phyloP scores from a whole-genome alignment of 495 filamentous ascomycete genomes.

The Neurospora sp. region DNA sequence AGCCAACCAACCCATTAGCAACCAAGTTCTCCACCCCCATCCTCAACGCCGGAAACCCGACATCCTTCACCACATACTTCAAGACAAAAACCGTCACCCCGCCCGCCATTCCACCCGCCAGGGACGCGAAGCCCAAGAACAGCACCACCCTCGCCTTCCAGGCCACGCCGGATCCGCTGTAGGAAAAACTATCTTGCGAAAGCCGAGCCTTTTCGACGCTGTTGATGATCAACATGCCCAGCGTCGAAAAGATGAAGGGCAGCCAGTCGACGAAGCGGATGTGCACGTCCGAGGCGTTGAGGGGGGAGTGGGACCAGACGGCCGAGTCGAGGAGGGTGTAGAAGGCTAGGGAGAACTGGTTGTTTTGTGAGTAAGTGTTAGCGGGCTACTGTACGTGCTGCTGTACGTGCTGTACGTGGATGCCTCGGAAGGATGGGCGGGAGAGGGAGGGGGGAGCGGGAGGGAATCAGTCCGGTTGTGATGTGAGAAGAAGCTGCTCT shows the following conservation, averaged over 20 bases:
- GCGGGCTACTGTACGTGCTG: too few relatives aligned
- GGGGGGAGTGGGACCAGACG: conserved; percentile 68
- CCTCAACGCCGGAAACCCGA: conserved; percentile 73
- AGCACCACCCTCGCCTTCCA: conserved; percentile 96
- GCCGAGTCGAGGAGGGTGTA: conserved; percentile 92
- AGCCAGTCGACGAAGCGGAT: conserved; percentile 98
- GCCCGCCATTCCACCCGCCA: conserved; percentile 91
- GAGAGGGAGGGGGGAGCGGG: not conserved
- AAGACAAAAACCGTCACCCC: conserved; percentile 83
- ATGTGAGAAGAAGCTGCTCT: not conserved
- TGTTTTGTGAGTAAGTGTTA: not conserved
- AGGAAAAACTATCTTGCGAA: conserved; percentile 67
- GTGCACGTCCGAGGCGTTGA: conserved; percentile 74
- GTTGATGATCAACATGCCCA: conserved; percentile 99
- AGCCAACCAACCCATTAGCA: conserved; percentile 76
- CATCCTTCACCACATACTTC: conserved; percentile 75
- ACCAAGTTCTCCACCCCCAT: conserved; percentile 93
- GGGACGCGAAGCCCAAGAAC: conserved; percentile 87
- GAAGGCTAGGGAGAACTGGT: conserved; percentile 90
- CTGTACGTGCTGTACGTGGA: too few relatives aligned
- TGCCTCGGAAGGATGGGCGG: not conserved
- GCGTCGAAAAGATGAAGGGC: conserved; percentile 81
- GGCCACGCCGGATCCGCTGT: conserved; percentile 75
- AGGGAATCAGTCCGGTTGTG: not conserved
- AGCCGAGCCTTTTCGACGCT: conserved; percentile 88